Evolutionary conservation across 306 rosid species (phyloP).

Genomic region (Lupinus albus): DNA sequence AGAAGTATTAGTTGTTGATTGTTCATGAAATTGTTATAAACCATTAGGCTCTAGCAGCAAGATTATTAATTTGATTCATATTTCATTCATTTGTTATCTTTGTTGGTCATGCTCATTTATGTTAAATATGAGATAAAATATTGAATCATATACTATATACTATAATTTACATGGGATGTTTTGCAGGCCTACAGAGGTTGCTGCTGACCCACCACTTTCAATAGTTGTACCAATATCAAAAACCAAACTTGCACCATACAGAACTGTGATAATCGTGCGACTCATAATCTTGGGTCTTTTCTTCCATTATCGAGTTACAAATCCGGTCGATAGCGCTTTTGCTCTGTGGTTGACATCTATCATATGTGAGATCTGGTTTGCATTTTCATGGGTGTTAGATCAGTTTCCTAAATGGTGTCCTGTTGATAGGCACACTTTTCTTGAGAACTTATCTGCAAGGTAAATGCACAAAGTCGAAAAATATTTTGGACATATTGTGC

Average conservation of each 20-base stretch:
- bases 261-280: slow-evolving; percentile 69
- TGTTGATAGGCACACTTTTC: slow-evolving; percentile 67
- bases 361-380: slow-evolving; percentile 98
- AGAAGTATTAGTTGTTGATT: no score
- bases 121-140: not conserved
- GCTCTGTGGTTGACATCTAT: slow-evolving; percentile 93
- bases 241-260: slow-evolving; percentile 77
- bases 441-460: slow-evolving; percentile 84
- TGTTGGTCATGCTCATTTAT: slow-evolving; percentile 20
- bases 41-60: slow-evolving; percentile 17
- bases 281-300: slow-evolving; percentile 79
- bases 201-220: slow-evolving; percentile 60
- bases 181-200: slow-evolving; percentile 69
- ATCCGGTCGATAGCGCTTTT: slow-evolving; percentile 91
- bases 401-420: slow-evolving; percentile 99
- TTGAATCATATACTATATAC: slow-evolving; percentile 9
- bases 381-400: slow-evolving; percentile 94
- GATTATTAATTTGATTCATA: slow-evolving; percentile 4
- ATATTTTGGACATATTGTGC: slow-evolving; percentile 5
- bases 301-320: slow-evolving; percentile 89
- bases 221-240: slow-evolving; percentile 59
- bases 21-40: not conserved
- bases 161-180: slow-evolving; percentile 12
- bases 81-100: slow-evolving; percentile 6
- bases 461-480: slow-evolving; percentile 36